Conservation (phyloP, 257 asterid genomes). For the Nicotiana knightiana region DNA sequence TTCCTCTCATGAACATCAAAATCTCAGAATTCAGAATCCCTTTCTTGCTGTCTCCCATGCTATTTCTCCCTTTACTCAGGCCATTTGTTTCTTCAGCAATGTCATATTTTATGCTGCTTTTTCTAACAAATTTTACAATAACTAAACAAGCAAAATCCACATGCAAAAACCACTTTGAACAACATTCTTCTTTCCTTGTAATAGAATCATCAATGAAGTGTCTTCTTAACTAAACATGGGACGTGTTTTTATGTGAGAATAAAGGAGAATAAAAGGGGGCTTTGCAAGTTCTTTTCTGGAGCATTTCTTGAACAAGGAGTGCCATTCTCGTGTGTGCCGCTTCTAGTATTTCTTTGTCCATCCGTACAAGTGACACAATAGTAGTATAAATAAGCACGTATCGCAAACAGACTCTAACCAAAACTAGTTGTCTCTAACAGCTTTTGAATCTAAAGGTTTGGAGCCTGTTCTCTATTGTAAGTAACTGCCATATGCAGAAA, state of each 20-base stretch:
- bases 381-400: neutral
- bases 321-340: conserved; percentile 10
- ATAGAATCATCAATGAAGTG: neutral
- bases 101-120: neutral
- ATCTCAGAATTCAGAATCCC: neutral
- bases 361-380: neutral
- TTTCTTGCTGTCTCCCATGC: neutral
- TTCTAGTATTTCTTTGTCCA: neutral
- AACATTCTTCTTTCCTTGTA: neutral
- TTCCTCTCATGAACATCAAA: neutral
- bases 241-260: neutral
- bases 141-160: conserved; percentile 6
- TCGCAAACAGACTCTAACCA: neutral
- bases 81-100: neutral
- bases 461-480: neutral
- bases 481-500: neutral
- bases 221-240: neutral
- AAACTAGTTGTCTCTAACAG: conserved; percentile 2
- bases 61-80: neutral
- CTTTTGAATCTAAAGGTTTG: neutral
- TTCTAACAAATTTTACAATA: neutral
- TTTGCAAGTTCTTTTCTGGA: neutral
- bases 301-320: neutral
- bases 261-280: conserved; percentile 6
- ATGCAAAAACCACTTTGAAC: neutral